Conservation (phyloP, 768 basidiomycete species). For the Tulasnella calospora region DNA sequence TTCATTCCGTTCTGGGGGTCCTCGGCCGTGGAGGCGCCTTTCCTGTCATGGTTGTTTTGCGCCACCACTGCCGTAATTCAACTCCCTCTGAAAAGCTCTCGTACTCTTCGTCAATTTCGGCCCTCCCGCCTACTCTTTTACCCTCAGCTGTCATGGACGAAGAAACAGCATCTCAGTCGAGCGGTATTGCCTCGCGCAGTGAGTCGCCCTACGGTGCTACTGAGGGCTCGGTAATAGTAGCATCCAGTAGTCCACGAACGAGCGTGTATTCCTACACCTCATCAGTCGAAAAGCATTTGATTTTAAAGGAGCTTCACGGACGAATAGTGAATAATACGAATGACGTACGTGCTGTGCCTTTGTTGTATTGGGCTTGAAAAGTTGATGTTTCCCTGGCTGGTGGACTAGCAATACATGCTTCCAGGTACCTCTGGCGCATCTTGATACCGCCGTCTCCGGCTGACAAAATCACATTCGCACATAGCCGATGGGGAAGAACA, state of each 20-base stretch:
- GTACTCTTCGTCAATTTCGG: no score
- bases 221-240: not conserved
- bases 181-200: not conserved
- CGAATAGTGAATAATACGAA: not conserved
- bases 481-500: constrained; percentile 13
- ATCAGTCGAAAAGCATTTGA: constrained; percentile 7
- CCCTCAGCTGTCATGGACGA: no score
- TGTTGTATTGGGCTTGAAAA: not conserved
- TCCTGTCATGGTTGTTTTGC: no score
- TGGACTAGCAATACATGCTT: not conserved
- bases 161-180: not conserved
- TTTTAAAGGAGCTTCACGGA: not conserved
- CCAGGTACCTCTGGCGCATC: not conserved
- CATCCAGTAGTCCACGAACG: not conserved
- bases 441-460: not conserved
- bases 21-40: no score
- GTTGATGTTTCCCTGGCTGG: not conserved
- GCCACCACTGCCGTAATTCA: no score
- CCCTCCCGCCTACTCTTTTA: no score
- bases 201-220: not conserved
- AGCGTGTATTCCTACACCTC: constrained; percentile 13
- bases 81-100: no score
- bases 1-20: no score
- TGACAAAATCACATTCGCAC: no score
- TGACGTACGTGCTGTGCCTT: not conserved